A percentile compares a stretch with the other conserved stretches of the same genome.
Conservation (phyloP, 2,329 filamentous ascomycete genomes). For the Pseudogymnoascus sp. region DNA sequence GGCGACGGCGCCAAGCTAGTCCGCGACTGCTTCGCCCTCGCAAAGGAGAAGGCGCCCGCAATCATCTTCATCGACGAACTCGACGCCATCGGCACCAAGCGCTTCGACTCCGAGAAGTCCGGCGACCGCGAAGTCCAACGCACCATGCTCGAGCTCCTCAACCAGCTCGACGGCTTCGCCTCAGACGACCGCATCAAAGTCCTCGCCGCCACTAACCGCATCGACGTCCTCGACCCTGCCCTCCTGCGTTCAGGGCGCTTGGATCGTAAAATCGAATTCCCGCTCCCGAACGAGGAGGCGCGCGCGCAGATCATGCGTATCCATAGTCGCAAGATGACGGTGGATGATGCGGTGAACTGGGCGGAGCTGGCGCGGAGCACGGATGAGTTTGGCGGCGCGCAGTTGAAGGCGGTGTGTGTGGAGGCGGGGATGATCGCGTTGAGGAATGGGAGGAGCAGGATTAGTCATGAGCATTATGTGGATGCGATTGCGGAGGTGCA, state of each 20-base stretch:
- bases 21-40: conserved; percentile 91
- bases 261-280: conserved; percentile 97
- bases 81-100: conserved; percentile 96
- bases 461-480: conserved; percentile 96
- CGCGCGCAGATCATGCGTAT: conserved; percentile 96
- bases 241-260: conserved; percentile 85
- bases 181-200: conserved; percentile 97
- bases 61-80: conserved; percentile 99
- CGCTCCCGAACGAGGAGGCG: conserved; percentile 93
- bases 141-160: conserved; percentile 97
- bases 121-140: conserved; percentile 96
- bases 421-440: conserved; percentile 99
- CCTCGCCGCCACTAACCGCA: conserved; percentile 85
- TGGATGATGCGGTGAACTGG: conserved; percentile 92
- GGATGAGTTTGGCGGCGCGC: conserved; percentile 95
- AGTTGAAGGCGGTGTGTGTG: conserved; percentile 96
- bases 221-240: conserved; percentile 88
- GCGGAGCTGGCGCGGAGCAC: conserved; percentile 89
- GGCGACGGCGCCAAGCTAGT: conserved; percentile 97
- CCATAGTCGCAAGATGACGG: conserved; percentile 96
- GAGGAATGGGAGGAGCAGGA: conserved; percentile 89
- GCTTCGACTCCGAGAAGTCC: conserved; percentile 97
- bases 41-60: conserved; percentile 96
- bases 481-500: conserved; percentile 96
- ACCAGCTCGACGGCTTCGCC: conserved; percentile 96